phyloP scores from a whole-genome alignment of 2,329 filamentous ascomycete genomes.

The Exophiala sp. region DNA sequence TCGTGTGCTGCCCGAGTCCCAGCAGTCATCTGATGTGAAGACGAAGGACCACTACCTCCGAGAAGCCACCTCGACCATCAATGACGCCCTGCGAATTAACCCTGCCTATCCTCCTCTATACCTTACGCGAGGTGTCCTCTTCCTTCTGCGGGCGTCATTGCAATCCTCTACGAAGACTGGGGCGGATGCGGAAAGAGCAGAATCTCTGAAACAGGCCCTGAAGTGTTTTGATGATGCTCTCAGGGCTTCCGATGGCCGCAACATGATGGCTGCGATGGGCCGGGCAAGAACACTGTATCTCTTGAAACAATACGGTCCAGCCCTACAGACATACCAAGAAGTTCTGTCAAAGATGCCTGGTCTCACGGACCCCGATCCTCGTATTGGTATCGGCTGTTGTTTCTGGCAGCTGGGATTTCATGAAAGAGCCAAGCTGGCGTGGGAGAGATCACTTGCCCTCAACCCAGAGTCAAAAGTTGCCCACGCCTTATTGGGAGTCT shows the following conservation, averaged over 20 bases:
- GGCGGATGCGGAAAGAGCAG: slow-evolving; percentile 61
- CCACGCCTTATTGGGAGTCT: slow-evolving; percentile 82
- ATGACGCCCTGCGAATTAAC: slow-evolving; percentile 91
- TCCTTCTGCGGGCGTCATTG: slow-evolving; percentile 78
- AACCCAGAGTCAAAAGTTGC: slow-evolving; percentile 80
- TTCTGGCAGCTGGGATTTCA: slow-evolving; percentile 96
- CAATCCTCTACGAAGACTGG: slow-evolving; percentile 66
- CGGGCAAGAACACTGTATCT: slow-evolving; percentile 83
- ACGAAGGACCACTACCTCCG: slow-evolving; percentile 93
- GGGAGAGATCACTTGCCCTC: slow-evolving; percentile 70
- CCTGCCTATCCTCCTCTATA: slow-evolving; percentile 87
- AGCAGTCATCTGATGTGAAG: slow-evolving; percentile 63
- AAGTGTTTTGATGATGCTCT: slow-evolving; percentile 95
- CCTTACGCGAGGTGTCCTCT: slow-evolving; percentile 81
- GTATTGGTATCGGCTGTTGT: slow-evolving; percentile 93
- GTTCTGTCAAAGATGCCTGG: slow-evolving; percentile 79
- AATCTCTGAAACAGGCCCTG: slow-evolving; percentile 74
- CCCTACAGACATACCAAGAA: slow-evolving; percentile 78
- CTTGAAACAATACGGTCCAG: slow-evolving; percentile 76
- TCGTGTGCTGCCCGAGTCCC: slow-evolving; percentile 58
- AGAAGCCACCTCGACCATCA: slow-evolving; percentile 81
- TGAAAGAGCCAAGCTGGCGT: slow-evolving; percentile 82
- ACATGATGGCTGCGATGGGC: slow-evolving; percentile 87
- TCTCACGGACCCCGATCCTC: slow-evolving; percentile 84
- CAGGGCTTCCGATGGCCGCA: slow-evolving; percentile 73